Percentiles rank a stretch among this genome's conserved stretches.
Conservation (phyloP, 176 grass and related monocot species). For the Raddia guianensis region DNA sequence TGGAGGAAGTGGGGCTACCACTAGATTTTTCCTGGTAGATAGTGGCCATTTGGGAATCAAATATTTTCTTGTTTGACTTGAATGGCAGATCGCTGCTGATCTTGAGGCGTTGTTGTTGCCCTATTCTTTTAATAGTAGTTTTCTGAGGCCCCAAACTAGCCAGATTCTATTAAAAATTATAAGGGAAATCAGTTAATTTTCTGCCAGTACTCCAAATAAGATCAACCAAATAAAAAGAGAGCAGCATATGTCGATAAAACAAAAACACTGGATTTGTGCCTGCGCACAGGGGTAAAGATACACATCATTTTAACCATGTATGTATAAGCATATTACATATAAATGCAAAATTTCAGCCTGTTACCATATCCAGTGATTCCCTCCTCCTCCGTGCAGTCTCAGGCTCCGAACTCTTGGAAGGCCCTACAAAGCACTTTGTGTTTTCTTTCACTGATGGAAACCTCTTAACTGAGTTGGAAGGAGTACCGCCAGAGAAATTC, state of each 20-base stretch:
- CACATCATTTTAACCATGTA: conserved; percentile 11
- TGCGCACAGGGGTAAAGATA: background rate
- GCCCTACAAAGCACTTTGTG: conserved; percentile 48
- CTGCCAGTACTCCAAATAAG: conserved; percentile 22
- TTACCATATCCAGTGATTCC: conserved; percentile 87
- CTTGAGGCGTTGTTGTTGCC: conserved; percentile 63
- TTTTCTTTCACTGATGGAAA: conserved; percentile 50
- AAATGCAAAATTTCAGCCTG: conserved; percentile 6
- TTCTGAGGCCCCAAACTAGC: conserved; percentile 77
- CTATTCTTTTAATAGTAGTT: conserved; percentile 87
- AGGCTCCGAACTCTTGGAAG: conserved; percentile 59
- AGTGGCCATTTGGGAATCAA: conserved; percentile 70
- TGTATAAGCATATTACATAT: conserved; percentile 28
- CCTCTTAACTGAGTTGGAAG: conserved; percentile 57
- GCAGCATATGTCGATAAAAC: background rate
- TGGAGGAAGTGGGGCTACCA: conserved; percentile 41
- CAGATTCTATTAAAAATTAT: conserved; percentile 54
- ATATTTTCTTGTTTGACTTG: conserved; percentile 75
- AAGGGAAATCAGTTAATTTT: conserved; percentile 31
- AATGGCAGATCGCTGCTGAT: conserved; percentile 71
- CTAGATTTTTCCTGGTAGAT: conserved; percentile 52
- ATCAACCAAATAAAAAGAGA: conserved; percentile 14
- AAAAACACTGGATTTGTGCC: background rate
- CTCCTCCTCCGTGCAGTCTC: conserved; percentile 82
- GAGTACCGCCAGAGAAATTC: conserved; percentile 42